A percentile compares a stretch with the other conserved stretches of the same genome.
phyloP scores from a whole-genome alignment of 768 basidiomycete genomes.

The Phlebiopsis flavidoalba region DNA sequence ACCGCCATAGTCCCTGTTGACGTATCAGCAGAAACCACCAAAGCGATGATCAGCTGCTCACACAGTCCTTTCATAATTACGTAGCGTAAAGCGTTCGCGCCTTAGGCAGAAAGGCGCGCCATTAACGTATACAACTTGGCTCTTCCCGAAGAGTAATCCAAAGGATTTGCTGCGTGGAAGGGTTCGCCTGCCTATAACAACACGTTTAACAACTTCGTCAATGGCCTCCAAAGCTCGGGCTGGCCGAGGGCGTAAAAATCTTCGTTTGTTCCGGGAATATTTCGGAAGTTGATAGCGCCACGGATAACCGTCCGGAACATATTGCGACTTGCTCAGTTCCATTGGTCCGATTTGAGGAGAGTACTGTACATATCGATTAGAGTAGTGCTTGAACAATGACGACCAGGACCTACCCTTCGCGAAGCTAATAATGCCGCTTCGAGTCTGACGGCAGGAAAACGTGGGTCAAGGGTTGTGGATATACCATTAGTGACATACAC shows the following conservation, averaged over 20 bases:
- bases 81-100: constrained; percentile 76
- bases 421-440: constrained; percentile 90
- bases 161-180: constrained; percentile 56
- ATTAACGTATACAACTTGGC: constrained; percentile 88
- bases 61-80: constrained; percentile 92
- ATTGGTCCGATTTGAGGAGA: constrained; percentile 89
- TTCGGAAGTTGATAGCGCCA: constrained; percentile 94
- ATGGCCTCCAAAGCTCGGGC: constrained; percentile 86
- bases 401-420: constrained; percentile 59
- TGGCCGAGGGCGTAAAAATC: constrained; percentile 90
- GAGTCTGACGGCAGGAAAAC: constrained; percentile 51
- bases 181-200: constrained; percentile 59
- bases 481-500: constrained; percentile 9
- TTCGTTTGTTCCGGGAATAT: constrained; percentile 72
- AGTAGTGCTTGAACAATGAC: constrained; percentile 1
- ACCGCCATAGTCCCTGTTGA: constrained; percentile 84
- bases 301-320: constrained; percentile 66
- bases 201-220: constrained; percentile 63
- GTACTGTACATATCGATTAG: constrained; percentile 41
- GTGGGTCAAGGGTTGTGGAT: not conserved
- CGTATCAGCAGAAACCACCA: not conserved
- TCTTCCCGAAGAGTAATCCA: constrained; percentile 96
- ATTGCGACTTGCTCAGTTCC: constrained; percentile 71
- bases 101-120: constrained; percentile 89
- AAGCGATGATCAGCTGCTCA: not conserved